Base-by-base conservation (phyloP, 2,329 filamentous ascomycete genomes). In the Graphilbum sp. region DNA sequence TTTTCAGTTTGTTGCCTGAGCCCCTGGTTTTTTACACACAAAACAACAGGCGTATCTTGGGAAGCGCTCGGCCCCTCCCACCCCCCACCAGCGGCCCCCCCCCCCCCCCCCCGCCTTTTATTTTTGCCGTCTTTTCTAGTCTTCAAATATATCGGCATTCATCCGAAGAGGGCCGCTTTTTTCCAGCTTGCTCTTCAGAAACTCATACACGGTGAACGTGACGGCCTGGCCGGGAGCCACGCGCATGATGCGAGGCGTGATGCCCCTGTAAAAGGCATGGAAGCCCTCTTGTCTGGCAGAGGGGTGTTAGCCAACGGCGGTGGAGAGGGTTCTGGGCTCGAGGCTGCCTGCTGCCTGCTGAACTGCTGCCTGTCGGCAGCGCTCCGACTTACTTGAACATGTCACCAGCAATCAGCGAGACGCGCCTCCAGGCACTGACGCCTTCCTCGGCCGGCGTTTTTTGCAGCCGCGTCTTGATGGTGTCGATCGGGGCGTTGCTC, bases 211-310 rank as follows among this genome's bases (percentile, higher is more conserved):
- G 59, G 74, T 79, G 43, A 79, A 79, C 4, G 75, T 79, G 39
- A 79, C 75, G 41, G 75, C 90, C 66, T 98, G 90, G 34, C 90
- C 90, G 8, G 90, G 90, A 20, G 90, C 90, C 38, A 98, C 90
- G 53, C 90, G 76, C 86, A 96, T 96, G 49, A 98, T 82, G 50
- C 90, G 75, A 7, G 90, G 90, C 34, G 90, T 98, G 60, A 98
- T 98, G 51, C 90, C 90, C 71, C 96, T 96, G 69, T 94, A 98
- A 63, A 98, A 98, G 35, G 90, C 90, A 51, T 85, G 78, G 49
- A 88, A 67, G 27, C 90, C 90, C 62, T 98, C 90, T 63, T 93
- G 83, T 52, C 80, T 84, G n/a, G n/a, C n/a, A n/a, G n/a, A 54
- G 16, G 17, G 30, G 30, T 32, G 16, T 25, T 25, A 25, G 23